A percentile compares a stretch with the other conserved stretches of the same genome.
Evolutionary conservation across 1,139 yeast species (phyloP).

Genomic region (Taphrina sp.): DNA sequence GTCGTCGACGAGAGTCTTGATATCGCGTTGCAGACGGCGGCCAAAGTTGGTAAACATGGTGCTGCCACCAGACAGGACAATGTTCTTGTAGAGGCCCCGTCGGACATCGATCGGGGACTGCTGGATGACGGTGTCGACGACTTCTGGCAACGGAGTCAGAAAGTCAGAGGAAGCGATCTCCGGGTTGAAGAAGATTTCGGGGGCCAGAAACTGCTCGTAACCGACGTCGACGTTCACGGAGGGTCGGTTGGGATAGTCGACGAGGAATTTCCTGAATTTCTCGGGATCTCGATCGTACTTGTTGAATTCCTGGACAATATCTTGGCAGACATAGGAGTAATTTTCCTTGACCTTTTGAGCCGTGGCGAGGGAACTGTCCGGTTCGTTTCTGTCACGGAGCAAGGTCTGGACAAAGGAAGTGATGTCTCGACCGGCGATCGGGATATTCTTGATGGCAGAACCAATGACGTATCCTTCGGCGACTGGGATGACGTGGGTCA

Average conservation of each 20-base stretch:
- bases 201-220: constrained; percentile 94
- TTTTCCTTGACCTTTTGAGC: constrained; percentile 96
- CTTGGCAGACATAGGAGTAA: constrained; percentile 95
- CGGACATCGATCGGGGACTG: constrained; percentile 97
- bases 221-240: constrained; percentile 82
- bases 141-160: constrained; percentile 90
- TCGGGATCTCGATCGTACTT: constrained; percentile 93
- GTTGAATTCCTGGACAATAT: constrained; percentile 92
- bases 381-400: constrained; percentile 94
- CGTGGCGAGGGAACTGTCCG: constrained; percentile 87
- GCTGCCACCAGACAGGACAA: constrained; percentile 93
- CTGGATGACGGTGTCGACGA: constrained; percentile 93
- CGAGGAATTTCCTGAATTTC: constrained; percentile 88
- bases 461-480: constrained; percentile 99
- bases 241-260: constrained; percentile 68
- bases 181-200: constrained; percentile 97
- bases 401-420: constrained; percentile 89
- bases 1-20: constrained; percentile 80
- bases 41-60: constrained; percentile 99
- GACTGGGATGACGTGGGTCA: constrained; percentile 97
- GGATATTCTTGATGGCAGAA: constrained; percentile 92
- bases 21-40: constrained; percentile 92
- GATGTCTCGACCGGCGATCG: constrained; percentile 97
- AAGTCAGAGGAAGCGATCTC: constrained; percentile 95
- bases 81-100: constrained; percentile 76